phyloP scores from a whole-genome alignment of 345 rosid genomes.

The Arabis alpina region DNA sequence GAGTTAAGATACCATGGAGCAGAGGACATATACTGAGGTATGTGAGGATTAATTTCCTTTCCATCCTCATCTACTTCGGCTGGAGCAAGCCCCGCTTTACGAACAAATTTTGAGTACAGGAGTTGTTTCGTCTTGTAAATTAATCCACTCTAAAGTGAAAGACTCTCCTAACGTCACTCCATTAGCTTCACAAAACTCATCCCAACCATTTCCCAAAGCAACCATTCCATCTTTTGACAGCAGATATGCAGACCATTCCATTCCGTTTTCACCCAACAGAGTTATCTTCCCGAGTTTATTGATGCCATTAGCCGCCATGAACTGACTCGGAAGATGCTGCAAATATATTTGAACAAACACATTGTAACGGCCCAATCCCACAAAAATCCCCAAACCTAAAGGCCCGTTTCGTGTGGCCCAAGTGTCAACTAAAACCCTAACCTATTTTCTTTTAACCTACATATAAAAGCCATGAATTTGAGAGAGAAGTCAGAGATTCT shows the following conservation, averaged over 20 bases:
- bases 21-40: slow-evolving; percentile 77
- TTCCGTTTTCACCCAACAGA: slow-evolving; percentile 29
- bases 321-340: slow-evolving; percentile 13
- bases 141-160: neutral
- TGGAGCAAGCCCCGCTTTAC: slow-evolving; percentile 80
- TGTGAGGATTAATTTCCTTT: slow-evolving; percentile 76
- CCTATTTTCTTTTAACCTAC: too few relatives aligned
- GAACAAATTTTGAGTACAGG: slow-evolving; percentile 31
- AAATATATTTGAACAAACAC: neutral
- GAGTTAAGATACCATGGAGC: slow-evolving; percentile 82
- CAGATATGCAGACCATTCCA: slow-evolving; percentile 32
- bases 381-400: too few relatives aligned
- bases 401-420: too few relatives aligned
- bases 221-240: slow-evolving; percentile 25
- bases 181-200: slow-evolving; percentile 35
- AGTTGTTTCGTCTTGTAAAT: too few relatives aligned
- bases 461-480: too few relatives aligned
- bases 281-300: slow-evolving; percentile 21
- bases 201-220: slow-evolving; percentile 32
- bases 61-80: slow-evolving; percentile 83
- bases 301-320: slow-evolving; percentile 26
- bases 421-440: too few relatives aligned
- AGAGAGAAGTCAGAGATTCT: too few relatives aligned
- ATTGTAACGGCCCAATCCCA: too few relatives aligned
- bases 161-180: slow-evolving; percentile 34